These are phyloP conservation scores for Globisporangium nunn DNA, from an alignment of 352 stramenopile species.

Conservation along the genomic window DNA sequence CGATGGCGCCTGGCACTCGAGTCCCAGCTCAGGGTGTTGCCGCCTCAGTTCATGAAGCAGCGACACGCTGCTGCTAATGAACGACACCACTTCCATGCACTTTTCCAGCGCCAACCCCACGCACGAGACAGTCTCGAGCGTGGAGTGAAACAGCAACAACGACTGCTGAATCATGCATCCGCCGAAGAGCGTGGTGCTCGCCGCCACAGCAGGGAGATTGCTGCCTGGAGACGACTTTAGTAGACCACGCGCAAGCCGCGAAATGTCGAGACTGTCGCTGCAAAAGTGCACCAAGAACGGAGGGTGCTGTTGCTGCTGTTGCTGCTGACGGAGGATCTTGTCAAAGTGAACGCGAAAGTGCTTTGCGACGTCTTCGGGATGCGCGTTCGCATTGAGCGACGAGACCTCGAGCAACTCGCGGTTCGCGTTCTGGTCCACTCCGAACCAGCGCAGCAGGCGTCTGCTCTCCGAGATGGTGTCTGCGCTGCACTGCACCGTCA, in stretches of 20 bases:
- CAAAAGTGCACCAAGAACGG: conserved; percentile 23
- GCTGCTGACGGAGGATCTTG: not conserved
- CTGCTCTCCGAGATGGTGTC: conserved; percentile 5
- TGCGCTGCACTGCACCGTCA: conserved; percentile 16
- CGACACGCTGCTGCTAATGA: conserved; percentile 6
- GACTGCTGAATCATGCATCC: conserved; percentile 31
- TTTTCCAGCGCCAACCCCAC: conserved; percentile 13
- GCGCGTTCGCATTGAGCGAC: conserved; percentile 1
- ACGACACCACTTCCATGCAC: conserved; percentile 16
- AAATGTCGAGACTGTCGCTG: conserved; percentile 17
- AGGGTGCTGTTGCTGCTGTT: not conserved
- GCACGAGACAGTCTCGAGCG: conserved; percentile 15
- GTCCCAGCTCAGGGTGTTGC: not conserved
- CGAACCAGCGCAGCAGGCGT: conserved; percentile 17
- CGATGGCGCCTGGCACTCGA: conserved; percentile 2
- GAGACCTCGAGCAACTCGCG: conserved; percentile 15
- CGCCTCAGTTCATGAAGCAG: conserved; percentile 2
- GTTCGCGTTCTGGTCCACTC: conserved; percentile 24
- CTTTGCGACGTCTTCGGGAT: conserved; percentile 7
- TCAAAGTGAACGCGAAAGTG: conserved; percentile 11
- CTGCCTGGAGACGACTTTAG: not conserved
- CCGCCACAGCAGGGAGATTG: too few relatives aligned
- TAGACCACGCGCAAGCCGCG: not conserved
- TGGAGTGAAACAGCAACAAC: conserved; percentile 16
- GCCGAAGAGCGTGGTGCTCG: conserved; percentile 1